phyloP scores from a whole-genome alignment of 192 early-diverging fungal species.

The Coemansia sp. region DNA sequence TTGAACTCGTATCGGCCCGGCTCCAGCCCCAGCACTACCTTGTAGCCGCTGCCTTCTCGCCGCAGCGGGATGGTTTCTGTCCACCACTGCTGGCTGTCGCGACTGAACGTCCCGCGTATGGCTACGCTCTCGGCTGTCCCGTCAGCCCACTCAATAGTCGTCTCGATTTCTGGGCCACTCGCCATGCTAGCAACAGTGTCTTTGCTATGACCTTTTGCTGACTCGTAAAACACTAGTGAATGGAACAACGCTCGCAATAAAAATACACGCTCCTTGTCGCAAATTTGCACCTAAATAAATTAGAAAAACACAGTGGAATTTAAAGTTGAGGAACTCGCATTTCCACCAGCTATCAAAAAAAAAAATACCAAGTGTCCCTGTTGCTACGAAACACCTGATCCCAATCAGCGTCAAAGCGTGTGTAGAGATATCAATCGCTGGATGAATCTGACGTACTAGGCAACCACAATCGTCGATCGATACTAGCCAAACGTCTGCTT shows the following conservation, averaged over 20 bases:
- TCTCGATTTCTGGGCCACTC: neutral
- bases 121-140: constrained; percentile 28
- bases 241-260: neutral
- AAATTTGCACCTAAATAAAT: neutral
- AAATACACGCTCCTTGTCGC: neutral
- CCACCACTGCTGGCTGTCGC: constrained; percentile 31
- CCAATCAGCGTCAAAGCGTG: neutral
- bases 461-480: neutral
- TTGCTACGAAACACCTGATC: neutral
- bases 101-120: constrained; percentile 43
- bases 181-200: neutral
- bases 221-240: neutral
- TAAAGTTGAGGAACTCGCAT: neutral
- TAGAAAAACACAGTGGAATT: neutral
- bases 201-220: neutral
- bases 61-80: constrained; percentile 26
- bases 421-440: neutral
- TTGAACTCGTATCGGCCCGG: constrained; percentile 50
- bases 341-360: neutral
- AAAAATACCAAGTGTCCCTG: neutral
- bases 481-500: constrained; percentile 77
- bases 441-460: neutral
- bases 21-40: constrained; percentile 18
- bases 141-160: constrained; percentile 36
- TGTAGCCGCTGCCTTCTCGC: constrained; percentile 9